Conservation (phyloP, 2,329 filamentous ascomycete species). For the Ophiostoma pallidulum region DNA sequence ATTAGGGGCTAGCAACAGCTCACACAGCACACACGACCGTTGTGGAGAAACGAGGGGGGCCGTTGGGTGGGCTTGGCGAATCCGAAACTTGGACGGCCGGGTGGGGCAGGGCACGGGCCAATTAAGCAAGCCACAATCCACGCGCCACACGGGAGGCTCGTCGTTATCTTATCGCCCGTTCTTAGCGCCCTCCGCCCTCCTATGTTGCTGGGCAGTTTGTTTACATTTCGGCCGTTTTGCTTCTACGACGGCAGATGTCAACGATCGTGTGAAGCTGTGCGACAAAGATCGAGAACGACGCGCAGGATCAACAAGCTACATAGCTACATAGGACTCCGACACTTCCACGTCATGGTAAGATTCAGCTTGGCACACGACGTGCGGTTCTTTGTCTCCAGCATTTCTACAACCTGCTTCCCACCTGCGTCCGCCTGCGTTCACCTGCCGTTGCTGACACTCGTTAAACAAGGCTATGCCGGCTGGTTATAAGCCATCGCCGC, state of each 20-base stretch:
- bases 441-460: not conserved
- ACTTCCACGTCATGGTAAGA: too few species aligned
- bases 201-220: conserved; percentile 15
- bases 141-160: not conserved
- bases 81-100: conserved; percentile 11
- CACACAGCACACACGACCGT: too few species aligned
- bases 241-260: too few species aligned
- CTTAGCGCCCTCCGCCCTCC: not conserved
- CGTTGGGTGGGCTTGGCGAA: conserved; percentile 8
- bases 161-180: conserved; percentile 8
- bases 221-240: conserved; percentile 12
- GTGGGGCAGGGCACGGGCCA: conserved; percentile 4
- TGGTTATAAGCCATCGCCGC: conserved; percentile 60
- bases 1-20: not conserved
- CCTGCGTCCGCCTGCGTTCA: too few species aligned
- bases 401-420: too few species aligned
- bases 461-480: conserved; percentile 39
- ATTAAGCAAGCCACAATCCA: not conserved
- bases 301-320: too few species aligned
- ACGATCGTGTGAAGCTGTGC: too few species aligned
- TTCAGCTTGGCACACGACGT: too few species aligned
- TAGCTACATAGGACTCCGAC: too few species aligned
- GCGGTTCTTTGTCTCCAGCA: too few species aligned
- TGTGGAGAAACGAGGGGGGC: too few species aligned
- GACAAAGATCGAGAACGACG: too few species aligned